phyloP scores from a whole-genome alignment of 345 rosid genomes.

The Aegle marmelos region DNA sequence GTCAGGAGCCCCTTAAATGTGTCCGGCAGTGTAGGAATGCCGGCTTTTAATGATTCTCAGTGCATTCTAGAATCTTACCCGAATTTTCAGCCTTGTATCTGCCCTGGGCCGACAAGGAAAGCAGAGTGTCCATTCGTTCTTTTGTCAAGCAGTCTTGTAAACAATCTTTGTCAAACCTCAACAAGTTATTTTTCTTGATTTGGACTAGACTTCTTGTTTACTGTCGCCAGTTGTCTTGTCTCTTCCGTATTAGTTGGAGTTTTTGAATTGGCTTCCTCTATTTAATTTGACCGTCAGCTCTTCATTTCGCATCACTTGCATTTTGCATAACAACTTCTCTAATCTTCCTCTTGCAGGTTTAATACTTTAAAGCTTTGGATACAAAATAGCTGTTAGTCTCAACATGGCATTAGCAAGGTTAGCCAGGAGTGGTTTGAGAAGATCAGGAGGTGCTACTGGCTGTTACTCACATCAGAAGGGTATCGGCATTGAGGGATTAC shows the following conservation, averaged over 20 bases:
- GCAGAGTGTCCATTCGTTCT: conserved; percentile 25
- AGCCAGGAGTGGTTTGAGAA: conserved; percentile 46
- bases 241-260: conserved; percentile 21
- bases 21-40: neutral
- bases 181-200: conserved; percentile 1
- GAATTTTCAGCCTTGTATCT: conserved; percentile 21
- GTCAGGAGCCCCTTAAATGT: neutral
- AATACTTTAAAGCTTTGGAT: conserved; percentile 3
- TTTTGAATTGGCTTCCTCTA: conserved; percentile 12
- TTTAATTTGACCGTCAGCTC: conserved; percentile 9
- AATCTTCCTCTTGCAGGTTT: conserved; percentile 16
- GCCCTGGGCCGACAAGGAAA: conserved; percentile 26
- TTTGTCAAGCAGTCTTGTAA: conserved; percentile 33
- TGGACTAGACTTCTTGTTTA: conserved; percentile 10
- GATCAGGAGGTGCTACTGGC: conserved; percentile 35
- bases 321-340: conserved; percentile 13
- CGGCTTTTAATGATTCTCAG: neutral
- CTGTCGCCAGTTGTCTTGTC: conserved; percentile 3
- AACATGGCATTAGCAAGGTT: conserved; percentile 62
- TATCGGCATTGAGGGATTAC: conserved; percentile 11
- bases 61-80: neutral
- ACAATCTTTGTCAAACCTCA: conserved; percentile 12
- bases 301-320: neutral
- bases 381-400: conserved; percentile 9
- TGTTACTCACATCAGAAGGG: conserved; percentile 19